These are phyloP conservation scores for Nasturtium officinale DNA, from an alignment of 345 rosid species.

Conservation along the genomic window DNA sequence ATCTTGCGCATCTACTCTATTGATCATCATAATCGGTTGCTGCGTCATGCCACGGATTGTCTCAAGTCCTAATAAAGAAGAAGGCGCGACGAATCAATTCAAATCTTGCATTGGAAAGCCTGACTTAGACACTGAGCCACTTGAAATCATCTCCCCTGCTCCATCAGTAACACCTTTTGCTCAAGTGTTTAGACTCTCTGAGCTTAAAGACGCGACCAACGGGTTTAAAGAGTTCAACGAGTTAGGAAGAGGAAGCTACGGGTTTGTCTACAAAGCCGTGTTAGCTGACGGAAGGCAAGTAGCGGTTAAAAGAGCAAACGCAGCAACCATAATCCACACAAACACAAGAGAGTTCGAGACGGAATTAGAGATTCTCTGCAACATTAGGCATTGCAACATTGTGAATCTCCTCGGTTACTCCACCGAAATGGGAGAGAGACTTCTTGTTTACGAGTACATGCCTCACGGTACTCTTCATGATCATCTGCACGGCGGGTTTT, in stretches of 20 bases:
- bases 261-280: constrained; percentile 87
- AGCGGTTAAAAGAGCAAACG: constrained; percentile 91
- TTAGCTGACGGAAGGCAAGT: constrained; percentile 81
- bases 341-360: constrained; percentile 78
- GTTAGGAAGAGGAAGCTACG: constrained; percentile 87
- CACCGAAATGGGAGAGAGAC: constrained; percentile 84
- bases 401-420: constrained; percentile 89
- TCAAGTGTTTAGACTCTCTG: constrained; percentile 79
- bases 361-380: constrained; percentile 77
- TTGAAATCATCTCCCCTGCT: constrained; percentile 43
- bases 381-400: constrained; percentile 70
- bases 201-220: constrained; percentile 88
- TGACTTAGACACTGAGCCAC: constrained; percentile 50
- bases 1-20: constrained; percentile 48
- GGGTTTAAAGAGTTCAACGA: constrained; percentile 95
- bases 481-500: constrained; percentile 76
- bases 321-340: constrained; percentile 87
- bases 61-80: constrained; percentile 48
- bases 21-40: constrained; percentile 53
- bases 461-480: constrained; percentile 90
- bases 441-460: constrained; percentile 88
- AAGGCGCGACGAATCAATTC: constrained; percentile 47
- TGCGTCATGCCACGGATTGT: constrained; percentile 53
- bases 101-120: constrained; percentile 65
- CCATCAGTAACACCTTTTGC: constrained; percentile 56